Base-by-base conservation (phyloP, 441 rosid species). In the Euphorbia schlechtendalii region DNA sequence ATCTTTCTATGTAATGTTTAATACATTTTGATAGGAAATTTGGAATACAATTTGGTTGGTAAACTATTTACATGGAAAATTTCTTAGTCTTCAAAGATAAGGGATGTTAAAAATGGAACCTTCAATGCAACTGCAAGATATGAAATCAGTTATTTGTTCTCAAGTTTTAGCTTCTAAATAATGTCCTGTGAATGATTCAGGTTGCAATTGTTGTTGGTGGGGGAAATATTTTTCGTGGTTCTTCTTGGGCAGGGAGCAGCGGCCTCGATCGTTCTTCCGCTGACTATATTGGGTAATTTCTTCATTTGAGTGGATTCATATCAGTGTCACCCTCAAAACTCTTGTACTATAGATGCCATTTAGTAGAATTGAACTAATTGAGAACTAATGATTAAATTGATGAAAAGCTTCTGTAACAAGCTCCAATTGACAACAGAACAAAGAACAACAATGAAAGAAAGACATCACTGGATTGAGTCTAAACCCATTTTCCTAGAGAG, bases 191-290 rank as follows among this genome's bases (percentile, higher is more conserved):
- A 72, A 66, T 54, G 61, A 56, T 52, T 53, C 78, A 88, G 97
- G 98, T 93, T 56, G 98, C 97, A 11, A 81, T 90, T 76, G 98
- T 90, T 58, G 98, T 89, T 71, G 97, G 97, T 30, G 98, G 98
- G 54, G 96, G 95, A 41, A 90, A 93, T 71, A 93, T 93, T 68
- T 93, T 93, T 70, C 94, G 95, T 34, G 97, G 97, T 69, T 73
- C 97, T 61, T 81, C 91, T 27, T 85, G 92, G 92, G 96, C 95
- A 61, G 98, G 96, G 69, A 70, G 87, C 74, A 88, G 96, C 77
- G 96, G 97, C 65, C 97, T 92, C 76, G 96, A 92, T 58, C 89
- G 96, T 63, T 92, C 97, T 49, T 90, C 97, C 27, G 97, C 98
- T 52, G 97, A 92, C 73, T 88, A 85, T 69, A 88, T 93, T 25